Percentiles rank a stretch among this genome's conserved stretches.
Conservation (phyloP, 2,329 filamentous ascomycete genomes). For the Aspergillus puulaauensis region DNA sequence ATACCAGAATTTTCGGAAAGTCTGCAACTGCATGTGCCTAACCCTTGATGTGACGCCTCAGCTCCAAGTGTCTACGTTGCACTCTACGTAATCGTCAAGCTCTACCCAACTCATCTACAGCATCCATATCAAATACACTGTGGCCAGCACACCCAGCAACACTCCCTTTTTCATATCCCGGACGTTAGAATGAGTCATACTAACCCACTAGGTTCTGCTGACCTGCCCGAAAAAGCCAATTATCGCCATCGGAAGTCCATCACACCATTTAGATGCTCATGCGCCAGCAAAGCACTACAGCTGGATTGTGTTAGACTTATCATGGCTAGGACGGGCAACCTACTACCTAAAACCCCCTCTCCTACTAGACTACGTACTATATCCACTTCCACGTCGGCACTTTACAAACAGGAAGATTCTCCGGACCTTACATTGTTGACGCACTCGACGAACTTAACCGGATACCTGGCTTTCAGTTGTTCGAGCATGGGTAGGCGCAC, state of each 20-base stretch:
- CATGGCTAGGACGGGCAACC: not conserved
- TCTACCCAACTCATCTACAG: not conserved
- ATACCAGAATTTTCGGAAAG: not conserved
- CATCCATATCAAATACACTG: not conserved
- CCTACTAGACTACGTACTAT: too few species aligned
- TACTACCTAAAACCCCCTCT: too few species aligned
- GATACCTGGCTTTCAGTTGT: not conserved
- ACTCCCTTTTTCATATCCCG: not conserved
- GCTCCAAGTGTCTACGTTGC: not conserved
- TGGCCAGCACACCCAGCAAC: not conserved
- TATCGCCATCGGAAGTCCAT: not conserved
- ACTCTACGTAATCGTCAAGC: not conserved
- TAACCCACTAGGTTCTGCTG: not conserved
- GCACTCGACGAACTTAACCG: not conserved
- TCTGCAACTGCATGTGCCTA: not conserved
- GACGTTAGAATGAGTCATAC: not conserved
- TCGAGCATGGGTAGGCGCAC: not conserved
- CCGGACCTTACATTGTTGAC: not conserved
- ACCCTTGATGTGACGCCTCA: not conserved
- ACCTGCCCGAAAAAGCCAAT: not conserved
- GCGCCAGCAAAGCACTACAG: not conserved
- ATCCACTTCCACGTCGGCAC: not conserved
- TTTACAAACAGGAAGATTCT: not conserved
- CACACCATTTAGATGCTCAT: not conserved
- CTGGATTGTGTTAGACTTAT: not conserved